phyloP scores from a whole-genome alignment of 2,329 filamentous ascomycete genomes.

The Fusarium fujikuroi region DNA sequence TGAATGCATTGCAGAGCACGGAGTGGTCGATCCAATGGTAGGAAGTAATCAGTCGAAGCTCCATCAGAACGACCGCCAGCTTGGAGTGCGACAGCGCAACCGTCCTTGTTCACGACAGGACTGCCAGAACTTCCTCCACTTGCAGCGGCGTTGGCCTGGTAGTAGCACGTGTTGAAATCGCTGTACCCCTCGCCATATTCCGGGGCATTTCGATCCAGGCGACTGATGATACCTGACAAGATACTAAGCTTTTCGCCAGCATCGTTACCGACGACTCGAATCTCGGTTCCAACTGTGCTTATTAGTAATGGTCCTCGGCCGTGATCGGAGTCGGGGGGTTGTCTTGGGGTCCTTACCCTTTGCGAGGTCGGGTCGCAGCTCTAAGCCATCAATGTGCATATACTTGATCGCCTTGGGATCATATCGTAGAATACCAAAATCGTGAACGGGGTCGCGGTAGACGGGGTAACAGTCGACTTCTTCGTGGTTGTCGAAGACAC shows the following conservation, averaged over 20 bases:
- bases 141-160: slow-evolving; percentile 95
- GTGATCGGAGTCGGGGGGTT: neutral
- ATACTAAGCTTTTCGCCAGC: slow-evolving; percentile 99
- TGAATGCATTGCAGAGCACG: slow-evolving; percentile 89
- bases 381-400: slow-evolving; percentile 86
- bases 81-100: slow-evolving; percentile 90
- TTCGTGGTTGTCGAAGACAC: slow-evolving; percentile 98
- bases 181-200: slow-evolving; percentile 98
- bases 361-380: slow-evolving; percentile 86
- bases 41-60: slow-evolving; percentile 96
- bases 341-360: slow-evolving; percentile 58
- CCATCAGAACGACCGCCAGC: slow-evolving; percentile 94
- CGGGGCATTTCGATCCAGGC: slow-evolving; percentile 94
- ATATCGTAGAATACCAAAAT: slow-evolving; percentile 97
- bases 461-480: slow-evolving; percentile 95
- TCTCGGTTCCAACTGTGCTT: slow-evolving; percentile 82
- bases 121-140: slow-evolving; percentile 98
- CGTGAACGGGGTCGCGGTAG: slow-evolving; percentile 97
- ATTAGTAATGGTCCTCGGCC: slow-evolving; percentile 27
- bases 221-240: slow-evolving; percentile 94
- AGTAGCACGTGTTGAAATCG: slow-evolving; percentile 96
- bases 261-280: slow-evolving; percentile 97
- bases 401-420: slow-evolving; percentile 97
- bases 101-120: slow-evolving; percentile 96
- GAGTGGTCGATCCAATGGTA: slow-evolving; percentile 89